These are phyloP conservation scores for Aspergillus arachidicola DNA, from an alignment of 2,329 filamentous ascomycete genomes.

Conservation along the genomic window DNA sequence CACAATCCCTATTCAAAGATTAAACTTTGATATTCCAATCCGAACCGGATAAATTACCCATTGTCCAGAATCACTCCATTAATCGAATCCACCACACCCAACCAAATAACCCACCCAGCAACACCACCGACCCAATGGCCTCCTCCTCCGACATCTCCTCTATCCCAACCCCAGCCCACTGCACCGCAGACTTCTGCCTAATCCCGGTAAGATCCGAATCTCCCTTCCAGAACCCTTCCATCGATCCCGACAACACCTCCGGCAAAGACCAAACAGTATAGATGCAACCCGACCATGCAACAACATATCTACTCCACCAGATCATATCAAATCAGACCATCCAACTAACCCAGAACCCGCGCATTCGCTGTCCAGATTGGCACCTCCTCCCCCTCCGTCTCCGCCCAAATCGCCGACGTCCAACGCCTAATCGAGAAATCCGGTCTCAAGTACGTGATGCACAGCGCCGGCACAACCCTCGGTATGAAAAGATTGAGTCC, in stretches of 20 bases:
- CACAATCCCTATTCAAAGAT: not conserved
- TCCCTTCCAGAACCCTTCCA: not conserved
- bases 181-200: constrained; percentile 88
- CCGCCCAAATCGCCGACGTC: constrained; percentile 83
- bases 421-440: constrained; percentile 81
- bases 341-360: not conserved
- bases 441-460: constrained; percentile 83
- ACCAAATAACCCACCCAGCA: not conserved
- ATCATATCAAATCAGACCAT: not conserved
- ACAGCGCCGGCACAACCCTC: constrained; percentile 89
- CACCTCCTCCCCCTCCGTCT: constrained; percentile 73
- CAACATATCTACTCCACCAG: not conserved
- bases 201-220: constrained; percentile 64
- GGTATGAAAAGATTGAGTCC: constrained; percentile 60
- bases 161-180: constrained; percentile 67
- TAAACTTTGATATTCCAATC: not conserved
- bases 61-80: not conserved
- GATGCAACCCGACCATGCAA: not conserved
- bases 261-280: not conserved
- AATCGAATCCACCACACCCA: not conserved
- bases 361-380: constrained; percentile 62
- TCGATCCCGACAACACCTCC: not conserved
- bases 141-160: constrained; percentile 24
- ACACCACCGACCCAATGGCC: constrained; percentile 18
- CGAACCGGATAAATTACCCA: not conserved